Base-by-base conservation (phyloP, 495 filamentous ascomycete genomes). In the Pyrenula massariospora region DNA sequence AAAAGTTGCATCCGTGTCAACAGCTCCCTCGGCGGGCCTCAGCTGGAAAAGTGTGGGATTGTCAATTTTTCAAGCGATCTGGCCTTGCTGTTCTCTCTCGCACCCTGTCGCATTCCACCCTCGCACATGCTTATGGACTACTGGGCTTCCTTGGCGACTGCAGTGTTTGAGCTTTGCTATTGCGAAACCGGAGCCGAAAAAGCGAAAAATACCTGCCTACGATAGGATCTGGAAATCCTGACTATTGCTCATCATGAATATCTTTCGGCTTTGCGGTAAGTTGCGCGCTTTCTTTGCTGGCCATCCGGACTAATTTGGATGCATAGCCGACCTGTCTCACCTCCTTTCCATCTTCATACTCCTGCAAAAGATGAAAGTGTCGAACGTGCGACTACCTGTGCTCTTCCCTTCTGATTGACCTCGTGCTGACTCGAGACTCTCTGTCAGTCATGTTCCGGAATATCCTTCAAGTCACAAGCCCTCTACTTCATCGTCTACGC, bases 401-500 rank as follows among this genome's bases (percentile, higher is more conserved):
- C 22, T 24, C 24, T 25, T 25, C 8, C 31, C 31, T 8, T 42
- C 8, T 42, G 31, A 5, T 12, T 53, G 12, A 53, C 50, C 21
- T 48, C 8, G 31, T 12, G 15, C 49, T 48, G 24, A 47, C 21
- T 19, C 8, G 25, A 36, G 53, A 24, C 50, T 24, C 25, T 25
- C 54, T 54, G 47, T 19, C 75, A 98, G 93, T 95, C 90, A 76
- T 95, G 91, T 64, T 85, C 92, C 12, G 93, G 93, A 58, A 87
- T 98, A 71, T 97, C 93, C 3, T 96, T 97, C 79, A 97, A 97
- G 70, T 95, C 93, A 54, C 93, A 98, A 77, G 85, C 83, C 23
- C 76, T 98, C 42, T 98, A 98, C 72, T 71, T 97, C 59, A 74
- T 95, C 42, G 94, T 98, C 56, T 98, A 97, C 70, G 65, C 91